phyloP scores from a whole-genome alignment of 1,139 yeast species.

The Candida mesenterica region DNA sequence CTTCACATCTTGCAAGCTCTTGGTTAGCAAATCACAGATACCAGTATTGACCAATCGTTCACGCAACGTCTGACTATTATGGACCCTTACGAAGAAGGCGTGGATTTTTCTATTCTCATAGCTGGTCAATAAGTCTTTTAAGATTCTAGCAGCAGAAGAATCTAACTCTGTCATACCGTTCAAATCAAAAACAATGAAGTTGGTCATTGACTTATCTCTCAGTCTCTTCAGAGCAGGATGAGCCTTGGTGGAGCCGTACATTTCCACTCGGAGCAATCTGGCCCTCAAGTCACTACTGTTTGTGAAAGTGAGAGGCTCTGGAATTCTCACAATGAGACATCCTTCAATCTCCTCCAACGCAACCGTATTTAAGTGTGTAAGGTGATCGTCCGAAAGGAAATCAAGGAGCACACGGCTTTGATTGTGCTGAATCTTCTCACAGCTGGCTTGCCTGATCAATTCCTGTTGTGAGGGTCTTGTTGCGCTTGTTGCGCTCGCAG shows the following conservation, averaged over 20 bases:
- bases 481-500: slow-evolving; percentile 3
- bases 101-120: slow-evolving; percentile 57
- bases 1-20: slow-evolving; percentile 27
- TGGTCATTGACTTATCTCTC: slow-evolving; percentile 54
- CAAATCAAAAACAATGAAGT: slow-evolving; percentile 74
- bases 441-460: slow-evolving; percentile 8
- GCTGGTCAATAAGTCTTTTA: slow-evolving; percentile 56
- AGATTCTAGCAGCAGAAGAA: slow-evolving; percentile 80
- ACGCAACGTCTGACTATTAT: slow-evolving; percentile 36
- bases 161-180: slow-evolving; percentile 87
- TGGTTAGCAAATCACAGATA: slow-evolving; percentile 24
- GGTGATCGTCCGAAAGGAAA: slow-evolving; percentile 36
- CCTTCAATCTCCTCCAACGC: slow-evolving; percentile 77
- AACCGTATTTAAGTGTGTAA: slow-evolving; percentile 37
- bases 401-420: slow-evolving; percentile 22
- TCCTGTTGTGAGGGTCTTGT: slow-evolving; percentile 5
- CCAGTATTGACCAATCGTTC: slow-evolving; percentile 33
- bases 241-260: slow-evolving; percentile 77
- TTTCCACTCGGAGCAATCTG: slow-evolving; percentile 73
- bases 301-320: slow-evolving; percentile 92
- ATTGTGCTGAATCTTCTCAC: slow-evolving; percentile 7
- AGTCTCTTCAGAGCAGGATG: slow-evolving; percentile 78
- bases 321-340: slow-evolving; percentile 79
- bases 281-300: slow-evolving; percentile 81
- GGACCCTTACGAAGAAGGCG: slow-evolving; percentile 66